Conservation (phyloP, 129 eudicot species). For the Flaveria linearis region DNA sequence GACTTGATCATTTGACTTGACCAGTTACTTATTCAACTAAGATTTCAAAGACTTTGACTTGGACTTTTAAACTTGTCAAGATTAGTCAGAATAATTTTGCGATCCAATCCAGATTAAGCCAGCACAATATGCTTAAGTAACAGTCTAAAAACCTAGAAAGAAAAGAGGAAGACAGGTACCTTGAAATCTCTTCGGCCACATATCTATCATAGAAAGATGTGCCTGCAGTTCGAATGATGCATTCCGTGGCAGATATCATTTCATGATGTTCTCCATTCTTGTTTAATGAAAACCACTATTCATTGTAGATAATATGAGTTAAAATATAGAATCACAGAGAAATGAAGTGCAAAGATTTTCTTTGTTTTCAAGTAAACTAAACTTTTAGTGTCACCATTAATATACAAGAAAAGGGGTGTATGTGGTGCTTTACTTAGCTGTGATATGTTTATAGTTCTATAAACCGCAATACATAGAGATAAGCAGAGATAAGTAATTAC, state of each 20-base stretch:
- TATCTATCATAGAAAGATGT: too few relatives aligned
- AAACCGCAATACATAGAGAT: not conserved
- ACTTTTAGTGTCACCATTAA: not conserved
- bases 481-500: too few relatives aligned
- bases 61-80: too few relatives aligned
- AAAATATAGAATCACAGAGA: not conserved
- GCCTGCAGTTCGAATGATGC: not conserved
- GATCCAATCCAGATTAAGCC: too few relatives aligned
- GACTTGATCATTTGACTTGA: too few relatives aligned
- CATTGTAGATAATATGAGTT: not conserved
- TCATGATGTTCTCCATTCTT: not conserved
- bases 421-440: not conserved
- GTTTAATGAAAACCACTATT: constrained; percentile 10
- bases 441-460: not conserved
- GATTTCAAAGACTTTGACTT: too few relatives aligned
- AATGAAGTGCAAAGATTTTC: not conserved
- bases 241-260: constrained; percentile 14
- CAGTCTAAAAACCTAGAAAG: too few relatives aligned
- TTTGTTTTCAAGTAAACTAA: not conserved
- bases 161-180: not conserved
- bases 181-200: not conserved
- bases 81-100: too few relatives aligned
- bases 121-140: too few relatives aligned
- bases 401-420: too few relatives aligned
- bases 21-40: too few relatives aligned